A percentile compares a stretch with the other conserved stretches of the same genome.
These are phyloP conservation scores for Trichosporon ovoides DNA, from an alignment of 1,284 basidiomycete genomes.

Conservation along the genomic window DNA sequence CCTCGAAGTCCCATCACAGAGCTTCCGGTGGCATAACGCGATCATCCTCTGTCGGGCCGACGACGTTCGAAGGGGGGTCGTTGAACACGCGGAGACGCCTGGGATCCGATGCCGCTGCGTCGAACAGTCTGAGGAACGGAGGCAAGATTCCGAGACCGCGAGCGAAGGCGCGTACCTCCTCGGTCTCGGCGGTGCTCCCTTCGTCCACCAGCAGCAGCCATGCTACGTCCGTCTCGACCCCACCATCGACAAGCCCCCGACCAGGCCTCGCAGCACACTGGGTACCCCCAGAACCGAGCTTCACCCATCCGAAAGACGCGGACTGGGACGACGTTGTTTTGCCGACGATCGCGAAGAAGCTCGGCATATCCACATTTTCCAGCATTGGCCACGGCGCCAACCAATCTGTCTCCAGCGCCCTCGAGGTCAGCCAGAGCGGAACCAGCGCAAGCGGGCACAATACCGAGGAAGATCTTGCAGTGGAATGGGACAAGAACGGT, in stretches of 20 bases:
- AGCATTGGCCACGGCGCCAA: not conserved
- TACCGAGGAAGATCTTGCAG: constrained; percentile 31
- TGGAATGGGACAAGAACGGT: constrained; percentile 46
- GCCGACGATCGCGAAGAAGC: constrained; percentile 73
- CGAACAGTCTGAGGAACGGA: not conserved
- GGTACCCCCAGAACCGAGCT: constrained; percentile 38
- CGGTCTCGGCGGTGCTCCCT: not conserved
- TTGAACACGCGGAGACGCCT: constrained; percentile 7
- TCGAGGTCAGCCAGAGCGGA: constrained; percentile 2
- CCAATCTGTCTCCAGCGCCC: not conserved
- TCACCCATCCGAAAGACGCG: constrained; percentile 45
- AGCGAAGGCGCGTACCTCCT: not conserved
- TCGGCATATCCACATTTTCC: constrained; percentile 51
- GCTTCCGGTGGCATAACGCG: not conserved
- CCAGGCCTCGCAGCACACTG: constrained; percentile 41
- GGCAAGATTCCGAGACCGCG: not conserved
- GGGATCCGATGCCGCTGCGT: constrained; percentile 3
- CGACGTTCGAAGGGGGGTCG: not conserved
- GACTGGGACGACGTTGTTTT: constrained; percentile 55
- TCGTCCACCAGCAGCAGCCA: not conserved
- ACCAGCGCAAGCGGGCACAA: constrained; percentile 21
- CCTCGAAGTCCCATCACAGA: not conserved
- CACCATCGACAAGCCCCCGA: not conserved
- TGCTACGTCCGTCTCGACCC: not conserved
- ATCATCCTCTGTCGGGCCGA: not conserved